phyloP scores from a whole-genome alignment of 2,329 filamentous ascomycete genomes.

The Elsinoe australis region DNA sequence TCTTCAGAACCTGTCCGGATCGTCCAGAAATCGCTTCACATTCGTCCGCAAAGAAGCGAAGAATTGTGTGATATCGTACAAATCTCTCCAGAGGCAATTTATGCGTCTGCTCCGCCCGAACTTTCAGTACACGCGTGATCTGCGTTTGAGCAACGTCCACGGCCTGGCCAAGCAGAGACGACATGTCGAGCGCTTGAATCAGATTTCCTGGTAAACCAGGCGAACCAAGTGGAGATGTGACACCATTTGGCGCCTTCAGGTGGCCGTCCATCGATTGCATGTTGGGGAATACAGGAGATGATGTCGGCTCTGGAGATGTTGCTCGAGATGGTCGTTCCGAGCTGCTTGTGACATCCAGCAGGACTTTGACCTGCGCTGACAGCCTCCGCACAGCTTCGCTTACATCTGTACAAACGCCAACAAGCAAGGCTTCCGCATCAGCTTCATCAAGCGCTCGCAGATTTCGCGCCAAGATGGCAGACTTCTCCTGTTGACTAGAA shows the following conservation, averaged over 20 bases:
- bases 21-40: constrained; percentile 77
- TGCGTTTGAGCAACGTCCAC: constrained; percentile 70
- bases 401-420: constrained; percentile 76
- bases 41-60: constrained; percentile 75
- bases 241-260: constrained; percentile 25
- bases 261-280: constrained; percentile 38
- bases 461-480: constrained; percentile 78
- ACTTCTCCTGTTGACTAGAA: constrained; percentile 78
- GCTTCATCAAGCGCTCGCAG: constrained; percentile 72
- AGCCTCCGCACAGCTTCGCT: constrained; percentile 79
- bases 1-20: constrained; percentile 67
- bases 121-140: constrained; percentile 67
- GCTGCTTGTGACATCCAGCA: constrained; percentile 87
- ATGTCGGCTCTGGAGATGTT: constrained; percentile 27
- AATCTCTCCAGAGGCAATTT: constrained; percentile 62
- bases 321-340: constrained; percentile 42
- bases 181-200: constrained; percentile 67
- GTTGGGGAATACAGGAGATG: constrained; percentile 39
- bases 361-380: constrained; percentile 83
- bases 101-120: constrained; percentile 65
- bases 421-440: constrained; percentile 76
- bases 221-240: constrained; percentile 16
- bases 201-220: constrained; percentile 58
- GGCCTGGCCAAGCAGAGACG: constrained; percentile 68
- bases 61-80: constrained; percentile 73